Evolutionary conservation across 129 eudicot species (phyloP).

Genomic region (Arctium lappa): DNA sequence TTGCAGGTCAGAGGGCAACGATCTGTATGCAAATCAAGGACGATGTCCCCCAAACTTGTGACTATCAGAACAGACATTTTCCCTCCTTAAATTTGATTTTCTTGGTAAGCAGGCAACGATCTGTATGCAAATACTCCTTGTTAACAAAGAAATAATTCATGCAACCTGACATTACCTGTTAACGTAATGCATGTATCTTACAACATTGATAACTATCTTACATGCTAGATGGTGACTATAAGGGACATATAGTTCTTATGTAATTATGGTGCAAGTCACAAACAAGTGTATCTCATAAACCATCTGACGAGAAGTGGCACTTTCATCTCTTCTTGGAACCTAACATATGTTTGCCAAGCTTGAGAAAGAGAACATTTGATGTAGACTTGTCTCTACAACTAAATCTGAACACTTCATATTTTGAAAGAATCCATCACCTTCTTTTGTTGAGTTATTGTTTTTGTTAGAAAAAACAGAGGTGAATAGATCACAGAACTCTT

Average conservation of each 20-base stretch:
- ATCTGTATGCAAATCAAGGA: slow-evolving; percentile 74
- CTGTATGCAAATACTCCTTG: neutral
- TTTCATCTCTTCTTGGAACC: neutral
- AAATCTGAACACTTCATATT: neutral
- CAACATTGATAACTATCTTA: neutral
- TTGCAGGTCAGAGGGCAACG: slow-evolving; percentile 93
- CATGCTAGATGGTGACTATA: neutral
- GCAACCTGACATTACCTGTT: neutral
- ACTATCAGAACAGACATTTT: slow-evolving; percentile 84
- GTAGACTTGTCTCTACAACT: neutral
- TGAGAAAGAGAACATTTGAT: neutral
- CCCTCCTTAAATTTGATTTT: neutral
- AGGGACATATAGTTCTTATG: neutral
- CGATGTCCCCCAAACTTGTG: slow-evolving; percentile 89
- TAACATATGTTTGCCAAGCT: neutral
- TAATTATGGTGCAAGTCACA: neutral
- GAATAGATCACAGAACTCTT: neutral
- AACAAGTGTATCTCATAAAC: neutral
- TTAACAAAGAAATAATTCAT: neutral
- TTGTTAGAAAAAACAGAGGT: neutral
- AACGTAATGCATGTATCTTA: neutral
- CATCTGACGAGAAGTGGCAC: neutral
- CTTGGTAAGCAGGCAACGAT: neutral
- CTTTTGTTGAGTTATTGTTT: neutral
- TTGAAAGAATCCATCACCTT: neutral